Evolutionary conservation across 1,284 basidiomycete species (phyloP).

Genomic region (Prillingera fragicola): DNA sequence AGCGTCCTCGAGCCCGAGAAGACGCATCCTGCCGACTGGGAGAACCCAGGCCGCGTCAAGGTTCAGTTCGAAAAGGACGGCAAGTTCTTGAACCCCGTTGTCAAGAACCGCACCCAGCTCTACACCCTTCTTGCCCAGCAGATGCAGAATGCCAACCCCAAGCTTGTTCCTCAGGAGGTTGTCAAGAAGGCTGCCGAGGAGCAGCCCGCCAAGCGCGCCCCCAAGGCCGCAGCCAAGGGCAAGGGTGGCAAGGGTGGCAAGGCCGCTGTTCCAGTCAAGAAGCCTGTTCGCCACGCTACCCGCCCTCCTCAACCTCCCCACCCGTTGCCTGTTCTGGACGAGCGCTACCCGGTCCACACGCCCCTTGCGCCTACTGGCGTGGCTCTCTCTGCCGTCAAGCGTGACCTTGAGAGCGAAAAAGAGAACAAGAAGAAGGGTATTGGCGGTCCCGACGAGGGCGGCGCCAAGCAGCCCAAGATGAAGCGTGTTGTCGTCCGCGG

Average conservation of each 20-base stretch:
- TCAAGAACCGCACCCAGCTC: constrained; percentile 79
- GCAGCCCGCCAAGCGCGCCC: constrained; percentile 5
- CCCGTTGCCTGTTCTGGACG: constrained; percentile 39
- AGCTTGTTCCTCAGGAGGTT: constrained; percentile 50
- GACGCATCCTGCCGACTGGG: constrained; percentile 91
- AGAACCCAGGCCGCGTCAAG: constrained; percentile 86
- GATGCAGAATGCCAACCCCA: constrained; percentile 68
- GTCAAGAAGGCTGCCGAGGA: constrained; percentile 6
- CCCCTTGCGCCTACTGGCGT: constrained; percentile 42
- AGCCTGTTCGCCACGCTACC: constrained; percentile 16
- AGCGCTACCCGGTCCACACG: constrained; percentile 44
- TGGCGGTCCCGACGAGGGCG: constrained; percentile 16
- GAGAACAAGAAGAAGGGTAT: constrained; percentile 45
- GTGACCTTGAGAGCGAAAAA: constrained; percentile 45
- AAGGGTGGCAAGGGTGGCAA: constrained; percentile 1
- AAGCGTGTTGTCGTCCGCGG: constrained; percentile 42
- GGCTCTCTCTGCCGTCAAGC: constrained; percentile 41
- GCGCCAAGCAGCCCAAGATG: constrained; percentile 38
- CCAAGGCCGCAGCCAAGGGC: constrained; percentile 8
- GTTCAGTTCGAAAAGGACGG: constrained; percentile 85
- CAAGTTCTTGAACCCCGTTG: constrained; percentile 60
- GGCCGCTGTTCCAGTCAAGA: not conserved
- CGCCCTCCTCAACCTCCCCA: constrained; percentile 36
- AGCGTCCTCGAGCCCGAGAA: constrained; percentile 78
- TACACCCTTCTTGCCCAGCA: constrained; percentile 68